Base-by-base conservation (phyloP, 495 filamentous ascomycete genomes). In the Delitschia confertaspora region DNA sequence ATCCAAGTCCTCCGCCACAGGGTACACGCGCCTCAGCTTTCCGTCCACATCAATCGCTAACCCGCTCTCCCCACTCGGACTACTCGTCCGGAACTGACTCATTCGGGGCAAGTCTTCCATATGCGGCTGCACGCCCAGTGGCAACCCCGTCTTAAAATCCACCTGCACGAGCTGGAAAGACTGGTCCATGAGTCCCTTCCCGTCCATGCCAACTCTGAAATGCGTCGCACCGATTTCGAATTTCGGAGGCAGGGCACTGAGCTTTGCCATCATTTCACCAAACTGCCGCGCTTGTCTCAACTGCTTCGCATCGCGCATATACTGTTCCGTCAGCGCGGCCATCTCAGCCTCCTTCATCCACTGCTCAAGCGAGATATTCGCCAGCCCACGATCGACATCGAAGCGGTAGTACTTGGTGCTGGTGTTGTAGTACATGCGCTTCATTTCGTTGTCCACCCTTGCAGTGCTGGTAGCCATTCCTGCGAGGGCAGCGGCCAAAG, bases 301-400 rank as follows among this genome's bases (percentile, higher is more conserved):
- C 43, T 60, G 57, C 35, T 52, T 43, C 3, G 51, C 45, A 27
- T 60, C 57, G 29, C 50, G 42, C 57, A 60, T 57, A 33, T 60
- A 60, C 41, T 60, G 57, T 27, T 55, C 50, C 6, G 57, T 60
- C 23, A 60, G 41, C 1, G 54, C 44, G 13, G 54, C 57, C 57
- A 60, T 60, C 41, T 60, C 49, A 33, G 57, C 55, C 33, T 60
- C 57, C 26, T 41, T 43, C 57, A 60, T 60, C 51, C 55, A 60
- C 39, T 60, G 47, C 48, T 60, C 58, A 16, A 60, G 42, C 6
- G 29, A 38, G 34, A 58, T 38, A 30, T 60, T 53, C 8, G 55
- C 51, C 18, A 60, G 49, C 10, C 58, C 55, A 11, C 55, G 42
- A 35, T 60, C 58, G 17, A 60, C 58, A 26, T 58, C 55, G 37